Percentiles rank a stretch among this genome's conserved stretches.
Conservation (phyloP, 164 flowering plant genomes). For the Amborella trichopoda region DNA sequence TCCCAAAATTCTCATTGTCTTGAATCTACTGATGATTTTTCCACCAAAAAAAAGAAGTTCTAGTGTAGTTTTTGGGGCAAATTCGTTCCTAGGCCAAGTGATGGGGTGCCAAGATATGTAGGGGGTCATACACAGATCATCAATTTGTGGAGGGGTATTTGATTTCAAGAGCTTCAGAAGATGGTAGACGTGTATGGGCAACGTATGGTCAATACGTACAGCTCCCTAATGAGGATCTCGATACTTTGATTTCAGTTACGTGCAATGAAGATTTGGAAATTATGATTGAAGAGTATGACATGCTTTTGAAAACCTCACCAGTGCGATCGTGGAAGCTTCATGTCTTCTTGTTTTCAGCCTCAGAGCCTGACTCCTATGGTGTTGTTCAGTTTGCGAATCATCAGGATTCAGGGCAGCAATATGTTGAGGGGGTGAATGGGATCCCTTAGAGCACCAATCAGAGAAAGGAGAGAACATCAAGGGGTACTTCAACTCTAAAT, state of each 20-base stretch:
- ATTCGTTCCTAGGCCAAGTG: constrained; percentile 77
- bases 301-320: constrained; percentile 34
- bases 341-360: constrained; percentile 25
- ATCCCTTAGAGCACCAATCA: constrained; percentile 29
- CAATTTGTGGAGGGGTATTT: constrained; percentile 39
- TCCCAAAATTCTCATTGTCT: constrained; percentile 12
- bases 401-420: constrained; percentile 55
- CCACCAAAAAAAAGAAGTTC: constrained; percentile 52
- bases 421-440: constrained; percentile 86
- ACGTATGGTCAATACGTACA: constrained; percentile 54
- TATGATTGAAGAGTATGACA: constrained; percentile 91
- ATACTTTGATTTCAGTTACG: constrained; percentile 76
- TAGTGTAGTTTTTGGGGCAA: constrained; percentile 85
- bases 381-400: constrained; percentile 31
- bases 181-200: constrained; percentile 52
- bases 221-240: constrained; percentile 91
- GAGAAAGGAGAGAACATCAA: constrained; percentile 52
- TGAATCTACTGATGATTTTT: constrained; percentile 29
- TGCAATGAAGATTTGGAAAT: constrained; percentile 73
- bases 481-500: constrained; percentile 51
- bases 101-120: constrained; percentile 74
- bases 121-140: constrained; percentile 87
- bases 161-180: constrained; percentile 44
- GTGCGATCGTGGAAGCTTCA: constrained; percentile 64
- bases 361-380: constrained; percentile 37